phyloP scores from a whole-genome alignment of 1,139 yeast species.

The Saccharomyces pastorianus region DNA sequence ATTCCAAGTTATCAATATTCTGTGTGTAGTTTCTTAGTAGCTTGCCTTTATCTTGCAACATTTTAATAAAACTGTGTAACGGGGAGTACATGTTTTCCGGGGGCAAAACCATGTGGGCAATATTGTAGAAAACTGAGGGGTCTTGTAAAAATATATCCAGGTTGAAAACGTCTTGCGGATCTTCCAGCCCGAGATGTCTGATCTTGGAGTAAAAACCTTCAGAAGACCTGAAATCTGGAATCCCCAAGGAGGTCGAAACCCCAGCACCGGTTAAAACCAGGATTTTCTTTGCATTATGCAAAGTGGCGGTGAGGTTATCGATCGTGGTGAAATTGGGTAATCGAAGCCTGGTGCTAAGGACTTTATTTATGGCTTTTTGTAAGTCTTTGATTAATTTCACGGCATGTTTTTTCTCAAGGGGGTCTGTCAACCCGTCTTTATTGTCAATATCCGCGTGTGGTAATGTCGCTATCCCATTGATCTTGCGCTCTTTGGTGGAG shows the following conservation, averaged over 20 bases:
- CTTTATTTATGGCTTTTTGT: conserved; percentile 55
- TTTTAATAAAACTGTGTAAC: conserved; percentile 71
- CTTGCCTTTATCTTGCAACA: conserved; percentile 70
- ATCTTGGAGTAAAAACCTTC: conserved; percentile 77
- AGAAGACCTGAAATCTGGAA: conserved; percentile 90
- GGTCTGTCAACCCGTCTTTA: conserved; percentile 27
- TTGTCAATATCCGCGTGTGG: not conserved
- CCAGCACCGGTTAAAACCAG: conserved; percentile 94
- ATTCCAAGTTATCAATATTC: conserved; percentile 86
- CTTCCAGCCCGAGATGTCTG: conserved; percentile 62
- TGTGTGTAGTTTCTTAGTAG: conserved; percentile 86
- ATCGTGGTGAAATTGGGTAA: conserved; percentile 46
- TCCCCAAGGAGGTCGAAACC: conserved; percentile 84
- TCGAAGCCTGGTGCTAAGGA: conserved; percentile 46
- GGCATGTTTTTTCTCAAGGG: conserved; percentile 39
- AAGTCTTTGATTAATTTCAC: conserved; percentile 44
- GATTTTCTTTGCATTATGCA: conserved; percentile 51
- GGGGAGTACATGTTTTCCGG: conserved; percentile 71
- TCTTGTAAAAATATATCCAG: conserved; percentile 63
- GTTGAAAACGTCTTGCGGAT: conserved; percentile 93
- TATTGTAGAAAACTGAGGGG: conserved; percentile 76
- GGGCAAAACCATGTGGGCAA: conserved; percentile 84
- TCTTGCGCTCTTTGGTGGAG: not conserved
- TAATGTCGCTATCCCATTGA: not conserved
- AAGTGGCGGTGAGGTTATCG: conserved; percentile 50